A percentile compares a stretch with the other conserved stretches of the same genome.
phyloP scores from a whole-genome alignment of 2,329 filamentous ascomycete genomes.

The Penicillium sp. region DNA sequence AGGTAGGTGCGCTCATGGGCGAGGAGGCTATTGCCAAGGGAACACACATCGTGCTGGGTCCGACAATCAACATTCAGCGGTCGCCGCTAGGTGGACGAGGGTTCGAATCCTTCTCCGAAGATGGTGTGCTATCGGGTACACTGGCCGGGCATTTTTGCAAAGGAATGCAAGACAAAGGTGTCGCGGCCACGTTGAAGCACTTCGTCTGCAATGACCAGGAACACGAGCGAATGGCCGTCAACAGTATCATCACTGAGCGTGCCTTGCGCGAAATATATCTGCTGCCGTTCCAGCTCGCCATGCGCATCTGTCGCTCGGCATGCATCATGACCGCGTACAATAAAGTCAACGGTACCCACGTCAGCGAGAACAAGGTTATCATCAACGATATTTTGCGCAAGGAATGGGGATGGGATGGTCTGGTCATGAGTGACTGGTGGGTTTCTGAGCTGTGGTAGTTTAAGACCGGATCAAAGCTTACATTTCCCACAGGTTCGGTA shows the following conservation, averaged over 20 bases:
- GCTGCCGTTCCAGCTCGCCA: slow-evolving; percentile 61
- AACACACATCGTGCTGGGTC: slow-evolving; percentile 70
- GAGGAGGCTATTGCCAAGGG: slow-evolving; percentile 71
- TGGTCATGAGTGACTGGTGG: slow-evolving; percentile 49
- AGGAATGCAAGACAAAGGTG: slow-evolving; percentile 69
- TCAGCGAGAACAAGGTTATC: slow-evolving; percentile 43
- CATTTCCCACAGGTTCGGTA: slow-evolving; percentile 39
- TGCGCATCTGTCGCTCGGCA: slow-evolving; percentile 55
- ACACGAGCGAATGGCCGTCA: slow-evolving; percentile 44
- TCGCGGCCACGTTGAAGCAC: slow-evolving; percentile 75
- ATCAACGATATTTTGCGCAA: slow-evolving; percentile 45
- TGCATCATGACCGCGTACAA: slow-evolving; percentile 62
- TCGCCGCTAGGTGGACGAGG: slow-evolving; percentile 80
- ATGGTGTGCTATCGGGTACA: slow-evolving; percentile 72
- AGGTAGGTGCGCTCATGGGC: slow-evolving; percentile 69
- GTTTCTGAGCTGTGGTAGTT: background rate
- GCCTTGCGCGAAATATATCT: slow-evolving; percentile 63
- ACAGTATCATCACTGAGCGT: slow-evolving; percentile 48
- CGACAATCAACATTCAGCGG: slow-evolving; percentile 78
- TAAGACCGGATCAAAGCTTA: background rate
- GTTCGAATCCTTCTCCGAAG: slow-evolving; percentile 84
- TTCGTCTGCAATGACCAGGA: slow-evolving; percentile 50
- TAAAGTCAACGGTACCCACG: slow-evolving; percentile 52
- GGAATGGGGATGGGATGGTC: slow-evolving; percentile 48
- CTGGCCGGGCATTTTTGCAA: slow-evolving; percentile 70